Evolutionary conservation across 768 basidiomycete genomes (phyloP).

Genomic region (Wakefieldia striispora): DNA sequence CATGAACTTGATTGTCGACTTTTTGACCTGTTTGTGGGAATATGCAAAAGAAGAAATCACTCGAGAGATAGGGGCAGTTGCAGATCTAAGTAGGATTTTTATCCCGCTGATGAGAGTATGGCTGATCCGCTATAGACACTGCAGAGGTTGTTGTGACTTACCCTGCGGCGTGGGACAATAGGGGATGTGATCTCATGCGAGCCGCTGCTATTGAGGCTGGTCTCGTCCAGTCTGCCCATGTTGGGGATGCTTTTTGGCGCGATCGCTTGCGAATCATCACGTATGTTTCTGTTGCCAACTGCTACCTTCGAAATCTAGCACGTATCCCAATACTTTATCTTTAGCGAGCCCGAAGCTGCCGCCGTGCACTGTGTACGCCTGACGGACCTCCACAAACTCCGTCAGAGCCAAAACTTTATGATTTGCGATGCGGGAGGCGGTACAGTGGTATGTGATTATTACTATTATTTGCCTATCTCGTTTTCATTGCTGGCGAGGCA

Average conservation of each 20-base stretch:
- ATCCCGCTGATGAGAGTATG: neutral
- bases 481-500: slow-evolving; percentile 6
- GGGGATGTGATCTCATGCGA: slow-evolving; percentile 82
- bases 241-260: slow-evolving; percentile 73
- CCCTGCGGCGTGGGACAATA: slow-evolving; percentile 89
- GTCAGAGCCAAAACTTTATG: slow-evolving; percentile 81
- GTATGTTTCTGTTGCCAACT: too few relatives aligned
- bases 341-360: slow-evolving; percentile 76
- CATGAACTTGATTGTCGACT: slow-evolving; percentile 80
- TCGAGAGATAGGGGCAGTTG: slow-evolving; percentile 80
- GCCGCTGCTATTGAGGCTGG: slow-evolving; percentile 80
- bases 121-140: slow-evolving; percentile 48
- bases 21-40: slow-evolving; percentile 80
- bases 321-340: too few relatives aligned
- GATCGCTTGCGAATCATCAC: slow-evolving; percentile 84
- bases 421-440: slow-evolving; percentile 94
- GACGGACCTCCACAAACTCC: slow-evolving; percentile 75
- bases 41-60: slow-evolving; percentile 87
- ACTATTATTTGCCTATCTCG: slow-evolving; percentile 1
- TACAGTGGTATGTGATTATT: slow-evolving; percentile 53
- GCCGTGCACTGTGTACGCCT: slow-evolving; percentile 86
- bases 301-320: too few relatives aligned
- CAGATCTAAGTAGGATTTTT: slow-evolving; percentile 62
- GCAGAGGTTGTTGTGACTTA: slow-evolving; percentile 87
- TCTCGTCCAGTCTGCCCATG: slow-evolving; percentile 67